Base-by-base conservation (phyloP, 441 rosid genomes). In the Lepidium campestre region DNA sequence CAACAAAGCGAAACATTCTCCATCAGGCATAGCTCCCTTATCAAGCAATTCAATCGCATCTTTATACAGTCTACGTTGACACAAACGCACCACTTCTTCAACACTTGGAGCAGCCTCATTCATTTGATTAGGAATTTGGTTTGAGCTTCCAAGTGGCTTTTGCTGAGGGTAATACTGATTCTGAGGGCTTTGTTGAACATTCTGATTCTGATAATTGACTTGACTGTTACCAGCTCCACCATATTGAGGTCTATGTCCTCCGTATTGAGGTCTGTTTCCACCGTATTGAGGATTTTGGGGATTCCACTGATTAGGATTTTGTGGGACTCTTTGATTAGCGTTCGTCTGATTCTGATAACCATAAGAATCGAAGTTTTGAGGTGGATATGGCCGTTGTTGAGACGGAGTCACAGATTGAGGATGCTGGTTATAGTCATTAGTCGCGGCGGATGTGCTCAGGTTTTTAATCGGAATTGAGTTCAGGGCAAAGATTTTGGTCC, bases 31-130 rank as follows among this genome's bases (percentile, higher is more conserved):
- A 58, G 85, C 88, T 58, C 95, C 96, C 29, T 83, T 85, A 47
- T 80, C 85, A 85, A 91, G 80, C 76, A 89, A 65, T 32, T 84
- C 90, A 15, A 91, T 81, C 2, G 96, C 95, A 45, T 86, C 96
- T 75, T 81, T 86, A 13, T 79, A 79, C 70, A 84, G 82, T 39
- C 91, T 83, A 47, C 84, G 91, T 41, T 75, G 66, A 72, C 96
- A 93, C 41, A 86, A 63, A 5, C 68, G 68, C 55, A 56, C 61
- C 71, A 89, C 78, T 76, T 90, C 94, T 41, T 42, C 70, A 39
- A 77, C n/a, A 57, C 62, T 57, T 39, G 62, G 62, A 0, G 93
- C 54, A 50, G 80, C 57, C 4, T 41, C 56, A 62, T 60, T 48
- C 23, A 69, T 59, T 66, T 67, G 83, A 72, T 54, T 77, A 42